These are phyloP conservation scores for Chlamydomonas sphaeroides DNA, from an alignment of 139 green algal species.

Conservation along the genomic window DNA sequence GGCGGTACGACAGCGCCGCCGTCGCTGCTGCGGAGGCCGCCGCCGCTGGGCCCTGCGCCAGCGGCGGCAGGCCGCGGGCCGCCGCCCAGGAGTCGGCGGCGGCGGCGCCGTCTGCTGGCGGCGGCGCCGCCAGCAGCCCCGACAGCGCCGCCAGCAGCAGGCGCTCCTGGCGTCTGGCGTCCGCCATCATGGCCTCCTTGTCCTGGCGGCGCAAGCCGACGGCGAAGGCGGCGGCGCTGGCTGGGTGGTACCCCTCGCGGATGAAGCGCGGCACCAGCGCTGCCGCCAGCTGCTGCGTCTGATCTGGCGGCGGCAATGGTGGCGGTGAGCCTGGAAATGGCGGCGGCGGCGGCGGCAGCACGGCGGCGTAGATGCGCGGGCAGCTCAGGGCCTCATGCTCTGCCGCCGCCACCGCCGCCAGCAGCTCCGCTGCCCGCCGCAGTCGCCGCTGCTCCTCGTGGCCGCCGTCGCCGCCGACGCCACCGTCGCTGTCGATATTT, in stretches of 20 bases:
- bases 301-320: too few species aligned
- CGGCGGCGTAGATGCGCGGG: neutral
- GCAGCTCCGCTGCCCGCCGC: neutral
- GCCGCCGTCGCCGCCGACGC: neutral
- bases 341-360: too few species aligned
- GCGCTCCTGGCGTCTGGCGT: neutral
- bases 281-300: neutral
- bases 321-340: too few species aligned
- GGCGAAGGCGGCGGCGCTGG: neutral
- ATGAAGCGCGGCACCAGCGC: slow-evolving; percentile 2
- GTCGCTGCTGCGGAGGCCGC: neutral
- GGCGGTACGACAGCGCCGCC: neutral
- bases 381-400: neutral
- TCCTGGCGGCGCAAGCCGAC: neutral
- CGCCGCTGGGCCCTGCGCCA: neutral
- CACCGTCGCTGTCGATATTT: too few species aligned
- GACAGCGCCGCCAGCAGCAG: neutral
- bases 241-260: slow-evolving; percentile 33
- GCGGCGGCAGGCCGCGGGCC: neutral
- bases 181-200: neutral
- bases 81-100: too few species aligned
- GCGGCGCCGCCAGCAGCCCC: neutral
- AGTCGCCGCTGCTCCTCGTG: neutral
- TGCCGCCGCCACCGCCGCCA: neutral
- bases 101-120: neutral